A percentile compares a stretch with the other conserved stretches of the same genome.
phyloP scores from a whole-genome alignment of 139 green algal genomes.

The Coelastrella sp. region DNA sequence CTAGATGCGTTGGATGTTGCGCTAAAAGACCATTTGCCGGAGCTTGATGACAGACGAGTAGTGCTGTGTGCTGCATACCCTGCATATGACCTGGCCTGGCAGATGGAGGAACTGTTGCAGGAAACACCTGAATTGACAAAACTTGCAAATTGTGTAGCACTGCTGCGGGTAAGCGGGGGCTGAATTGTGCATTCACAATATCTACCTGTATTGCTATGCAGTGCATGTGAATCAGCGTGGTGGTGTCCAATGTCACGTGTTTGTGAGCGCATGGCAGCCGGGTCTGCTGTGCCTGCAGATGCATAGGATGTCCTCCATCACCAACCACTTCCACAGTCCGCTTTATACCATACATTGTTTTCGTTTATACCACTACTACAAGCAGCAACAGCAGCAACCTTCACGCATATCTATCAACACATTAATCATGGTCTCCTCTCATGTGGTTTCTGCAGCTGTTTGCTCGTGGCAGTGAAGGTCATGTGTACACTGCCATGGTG shows the following conservation, averaged over 20 bases:
- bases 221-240: no score
- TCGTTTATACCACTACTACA: no score
- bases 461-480: slow-evolving; percentile 36
- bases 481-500: slow-evolving; percentile 19
- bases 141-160: slow-evolving; percentile 5
- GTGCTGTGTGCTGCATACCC: slow-evolving; percentile 28
- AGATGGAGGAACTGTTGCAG: slow-evolving; percentile 37
- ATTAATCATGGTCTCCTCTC: no score
- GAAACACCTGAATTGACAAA: slow-evolving; percentile 7
- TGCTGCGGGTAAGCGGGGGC: slow-evolving; percentile 16
- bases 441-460: slow-evolving; percentile 11
- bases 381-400: no score
- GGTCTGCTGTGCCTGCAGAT: no score
- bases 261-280: no score
- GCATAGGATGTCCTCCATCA: no score
- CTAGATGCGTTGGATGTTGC: slow-evolving; percentile 2
- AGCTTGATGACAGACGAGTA: neutral
- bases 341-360: no score
- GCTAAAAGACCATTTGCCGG: neutral
- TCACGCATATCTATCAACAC: no score
- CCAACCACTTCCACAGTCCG: no score
- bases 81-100: slow-evolving; percentile 41
- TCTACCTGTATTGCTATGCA: no score
- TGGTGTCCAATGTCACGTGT: no score
- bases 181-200: neutral